Evolutionary conservation across 1,139 yeast genomes (phyloP), one percentile per base, ranked within the genome.

Genomic region (Suhomyces terraborum): DNA sequence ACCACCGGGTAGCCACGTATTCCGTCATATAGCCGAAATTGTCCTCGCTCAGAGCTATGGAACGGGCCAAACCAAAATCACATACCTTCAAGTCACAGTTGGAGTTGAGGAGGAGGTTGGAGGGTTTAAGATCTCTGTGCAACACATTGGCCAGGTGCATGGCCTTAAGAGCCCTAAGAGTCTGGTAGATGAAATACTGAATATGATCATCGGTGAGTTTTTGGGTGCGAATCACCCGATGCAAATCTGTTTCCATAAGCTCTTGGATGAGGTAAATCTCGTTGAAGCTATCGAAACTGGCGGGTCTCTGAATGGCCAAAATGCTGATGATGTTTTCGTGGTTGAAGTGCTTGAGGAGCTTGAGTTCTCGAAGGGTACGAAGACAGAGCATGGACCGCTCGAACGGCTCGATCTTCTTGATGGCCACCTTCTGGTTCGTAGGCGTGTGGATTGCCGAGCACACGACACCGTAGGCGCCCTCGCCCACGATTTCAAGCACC

Each of bases 401-500:
- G 63, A 93, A 93, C 6, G 98, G 98, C 54, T 87, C 88, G 44
- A 93, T 63, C 41, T 65, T 68, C 48, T 71, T 71, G 38, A 73
- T 91, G 38, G 98, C 98, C 14, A 94, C 98, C 54, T 83, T 83
- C 51, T 88, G 94, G 45, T 84, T 83, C 6, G 95, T 79, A 4
- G 98, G 97, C 54, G 80, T 79, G 64, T 93, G 96, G 13, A 84
- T 67, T 0, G 98, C 98, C 19, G 95, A 83, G 58, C 98, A 91
- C 16, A 93, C 98, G 12, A 93, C 80, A 4, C 98, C 98, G 57
- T 93, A 93, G 1, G 98, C 98, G n/a, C 98, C 98, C 62, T 91
- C 97, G 6, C 98, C 98, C 24, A 54, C 87, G 13, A 91, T 80
- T 53, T 87, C 94, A 32, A 82, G 71, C 36, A 91, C 81, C 61